Conservation (phyloP, 116 monocot species). For the Phalaenopsis hybrid region DNA sequence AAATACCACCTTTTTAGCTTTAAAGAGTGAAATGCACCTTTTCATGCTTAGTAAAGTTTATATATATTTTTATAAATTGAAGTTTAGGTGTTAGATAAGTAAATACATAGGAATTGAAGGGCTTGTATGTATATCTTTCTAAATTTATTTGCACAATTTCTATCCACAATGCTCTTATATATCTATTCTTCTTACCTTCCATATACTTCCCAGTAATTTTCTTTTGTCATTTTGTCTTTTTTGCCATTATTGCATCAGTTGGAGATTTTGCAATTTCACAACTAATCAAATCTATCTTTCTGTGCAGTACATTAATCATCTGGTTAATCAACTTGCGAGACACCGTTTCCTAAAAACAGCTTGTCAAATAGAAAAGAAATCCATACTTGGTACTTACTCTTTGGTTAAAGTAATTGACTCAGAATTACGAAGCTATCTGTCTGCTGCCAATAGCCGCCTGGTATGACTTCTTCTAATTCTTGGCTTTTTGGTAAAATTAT, state of each 20-base stretch:
- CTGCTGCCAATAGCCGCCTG: slow-evolving; percentile 63
- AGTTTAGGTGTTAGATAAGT: too few relatives aligned
- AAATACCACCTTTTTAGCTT: too few relatives aligned
- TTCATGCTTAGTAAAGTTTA: too few relatives aligned
- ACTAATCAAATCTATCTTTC: slow-evolving; percentile 6
- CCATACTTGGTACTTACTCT: slow-evolving; percentile 63
- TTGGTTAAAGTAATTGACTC: slow-evolving; percentile 86
- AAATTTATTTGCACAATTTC: neutral
- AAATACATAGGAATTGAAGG: too few relatives aligned
- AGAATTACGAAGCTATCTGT: slow-evolving; percentile 76
- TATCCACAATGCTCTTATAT: neutral
- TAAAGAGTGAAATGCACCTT: too few relatives aligned
- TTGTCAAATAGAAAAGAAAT: slow-evolving; percentile 78
- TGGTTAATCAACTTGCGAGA: slow-evolving; percentile 92
- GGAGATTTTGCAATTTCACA: neutral
- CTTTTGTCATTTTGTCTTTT: neutral
- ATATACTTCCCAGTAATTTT: neutral
- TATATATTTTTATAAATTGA: too few relatives aligned
- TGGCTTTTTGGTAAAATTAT: neutral
- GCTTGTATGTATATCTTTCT: too few relatives aligned
- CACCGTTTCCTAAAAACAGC: slow-evolving; percentile 81
- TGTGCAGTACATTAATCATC: slow-evolving; percentile 91
- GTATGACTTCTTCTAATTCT: slow-evolving; percentile 28
- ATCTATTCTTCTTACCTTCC: neutral
- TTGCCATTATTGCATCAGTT: neutral